Conservation (phyloP, 2,329 filamentous ascomycete genomes). For the Trichoderma koningii region DNA sequence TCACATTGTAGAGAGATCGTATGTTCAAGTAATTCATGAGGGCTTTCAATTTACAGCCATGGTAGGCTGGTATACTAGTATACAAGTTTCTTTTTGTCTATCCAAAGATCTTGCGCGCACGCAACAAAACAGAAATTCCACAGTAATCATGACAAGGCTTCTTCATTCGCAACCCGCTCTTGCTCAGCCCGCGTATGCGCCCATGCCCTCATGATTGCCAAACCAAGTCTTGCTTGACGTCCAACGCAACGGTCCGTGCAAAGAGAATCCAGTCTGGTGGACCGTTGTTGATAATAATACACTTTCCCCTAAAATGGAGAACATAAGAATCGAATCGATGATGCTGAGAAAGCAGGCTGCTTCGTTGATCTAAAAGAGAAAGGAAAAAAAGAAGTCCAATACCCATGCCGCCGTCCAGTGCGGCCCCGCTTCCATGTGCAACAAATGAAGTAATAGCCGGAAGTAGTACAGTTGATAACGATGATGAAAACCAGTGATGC, state of each 20-base stretch:
- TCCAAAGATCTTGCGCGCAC: background rate
- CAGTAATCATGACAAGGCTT: background rate
- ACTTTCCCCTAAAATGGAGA: constrained; percentile 2
- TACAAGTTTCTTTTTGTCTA: constrained; percentile 21
- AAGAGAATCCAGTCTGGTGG: constrained; percentile 16
- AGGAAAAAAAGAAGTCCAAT: background rate
- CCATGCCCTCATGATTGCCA: constrained; percentile 12
- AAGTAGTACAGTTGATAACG: constrained; percentile 5
- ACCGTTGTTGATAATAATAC: constrained; percentile 20
- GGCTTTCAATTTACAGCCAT: constrained; percentile 10
- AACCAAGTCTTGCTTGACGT: background rate
- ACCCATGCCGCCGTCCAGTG: constrained; percentile 5
- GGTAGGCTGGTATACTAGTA: constrained; percentile 4
- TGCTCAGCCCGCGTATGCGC: constrained; percentile 9
- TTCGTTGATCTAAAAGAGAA: constrained; percentile 8
- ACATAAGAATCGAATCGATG: background rate
- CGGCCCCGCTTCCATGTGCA: constrained; percentile 10
- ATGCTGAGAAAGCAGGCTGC: constrained; percentile 3
- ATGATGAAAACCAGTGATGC: constrained; percentile 17
- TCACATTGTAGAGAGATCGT: background rate
- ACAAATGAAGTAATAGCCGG: constrained; percentile 12
- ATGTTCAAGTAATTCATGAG: background rate
- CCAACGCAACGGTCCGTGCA: constrained; percentile 11
- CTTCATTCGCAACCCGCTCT: background rate
- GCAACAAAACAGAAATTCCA: background rate